Evolutionary conservation across 73 alveolate genomes (phyloP), one percentile per base, ranked within the genome.

Genomic region (Blepharisma stoltei): DNA sequence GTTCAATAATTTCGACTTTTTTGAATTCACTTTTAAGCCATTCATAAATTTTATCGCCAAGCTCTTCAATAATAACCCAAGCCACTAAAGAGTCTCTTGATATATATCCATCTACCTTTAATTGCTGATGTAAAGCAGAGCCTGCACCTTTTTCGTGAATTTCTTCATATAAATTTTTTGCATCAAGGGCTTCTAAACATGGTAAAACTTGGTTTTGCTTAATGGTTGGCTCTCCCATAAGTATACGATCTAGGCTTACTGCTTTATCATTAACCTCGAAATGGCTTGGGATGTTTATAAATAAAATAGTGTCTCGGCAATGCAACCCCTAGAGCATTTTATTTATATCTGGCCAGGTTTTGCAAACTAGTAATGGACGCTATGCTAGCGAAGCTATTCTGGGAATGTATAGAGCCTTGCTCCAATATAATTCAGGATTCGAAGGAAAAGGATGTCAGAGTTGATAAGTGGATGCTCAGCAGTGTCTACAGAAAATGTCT

Each of bases 61-160:
- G 43, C 7, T 41, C 55, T 41, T 84, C 92, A n/a, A 84, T 48
- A 1, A 81, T 44, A 6, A 79, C 54, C 49, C 79, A 84, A 20
- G 11, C 0, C 11, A 23, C 48, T 11, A 60, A 23, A 20, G 14
- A 18, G 2, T 60, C 48, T 1, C n/a, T 11, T 23, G 41, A 0
- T 1, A 60, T 4, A 23, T 1, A n/a, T 60, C 48, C 48, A 18
- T 60, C 48, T 14, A 11, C 49, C 98, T 2, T 98, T 95, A 3
- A 96, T 84, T 7, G 99, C 98, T 86, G 93, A 98, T 78, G 93
- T 98, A 94, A 23, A 94, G 92, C 18, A 89, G 86, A 20, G 98
- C 95, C 75, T 93, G 97, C 44, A 97, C 98, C 86, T 93, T 97
- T 78, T 93, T 97, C 98, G 91, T 93, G 0, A 96, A 93, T 68